Conservation (phyloP, 495 filamentous ascomycete species). For the Xylaria scruposa region DNA sequence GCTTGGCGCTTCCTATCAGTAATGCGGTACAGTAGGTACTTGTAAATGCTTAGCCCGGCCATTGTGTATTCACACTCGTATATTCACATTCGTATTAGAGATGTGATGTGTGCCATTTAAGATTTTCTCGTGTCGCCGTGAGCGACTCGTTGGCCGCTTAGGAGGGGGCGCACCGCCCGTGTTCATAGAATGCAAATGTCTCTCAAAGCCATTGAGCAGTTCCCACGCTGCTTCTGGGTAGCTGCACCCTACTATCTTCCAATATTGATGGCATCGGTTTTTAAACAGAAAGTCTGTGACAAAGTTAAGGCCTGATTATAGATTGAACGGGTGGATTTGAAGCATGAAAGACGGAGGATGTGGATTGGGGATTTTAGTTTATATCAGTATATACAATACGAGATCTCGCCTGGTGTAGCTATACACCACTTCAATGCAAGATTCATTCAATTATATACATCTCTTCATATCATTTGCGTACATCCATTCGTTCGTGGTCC, state of each 20-base stretch:
- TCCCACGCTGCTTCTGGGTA: neutral
- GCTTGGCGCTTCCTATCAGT: neutral
- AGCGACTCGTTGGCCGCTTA: neutral
- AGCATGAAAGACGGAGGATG: neutral
- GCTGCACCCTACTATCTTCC: neutral
- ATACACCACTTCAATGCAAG: constrained; percentile 4
- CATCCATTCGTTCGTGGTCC: neutral
- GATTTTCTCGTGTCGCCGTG: neutral
- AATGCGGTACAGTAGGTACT: neutral
- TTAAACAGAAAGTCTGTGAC: neutral
- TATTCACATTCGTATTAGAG: neutral
- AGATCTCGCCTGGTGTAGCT: neutral
- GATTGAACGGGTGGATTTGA: neutral
- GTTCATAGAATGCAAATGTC: neutral
- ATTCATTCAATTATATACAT: constrained; percentile 15
- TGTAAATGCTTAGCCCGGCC: neutral
- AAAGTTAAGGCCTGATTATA: neutral
- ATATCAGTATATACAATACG: constrained; percentile 17
- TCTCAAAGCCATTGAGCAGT: neutral
- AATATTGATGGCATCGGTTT: neutral
- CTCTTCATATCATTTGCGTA: constrained; percentile 14
- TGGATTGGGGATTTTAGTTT: neutral
- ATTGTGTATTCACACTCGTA: no score
- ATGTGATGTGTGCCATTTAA: neutral
- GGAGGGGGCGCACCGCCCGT: neutral